These are phyloP conservation scores for Rhodotorula sp. DNA, from an alignment of 1,284 basidiomycete species.

Conservation along the genomic window DNA sequence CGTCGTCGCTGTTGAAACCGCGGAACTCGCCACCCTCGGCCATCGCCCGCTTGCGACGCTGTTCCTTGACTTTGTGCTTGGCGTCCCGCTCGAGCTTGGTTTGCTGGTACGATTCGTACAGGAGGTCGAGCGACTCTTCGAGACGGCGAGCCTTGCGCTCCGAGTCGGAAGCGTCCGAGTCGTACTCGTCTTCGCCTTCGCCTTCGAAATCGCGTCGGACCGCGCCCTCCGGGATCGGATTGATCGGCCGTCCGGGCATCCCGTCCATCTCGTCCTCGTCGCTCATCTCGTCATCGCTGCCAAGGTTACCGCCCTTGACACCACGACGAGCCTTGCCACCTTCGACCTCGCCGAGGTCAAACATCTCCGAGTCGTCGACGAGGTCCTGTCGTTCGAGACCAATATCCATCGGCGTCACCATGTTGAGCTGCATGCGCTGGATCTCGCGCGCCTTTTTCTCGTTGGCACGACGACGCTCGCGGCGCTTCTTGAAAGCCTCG, in stretches of 20 bases:
- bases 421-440: conserved; percentile 93
- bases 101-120: conserved; percentile 85
- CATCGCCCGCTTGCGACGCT: conserved; percentile 67
- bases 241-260: conserved; percentile 44
- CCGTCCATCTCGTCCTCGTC: conserved; percentile 49
- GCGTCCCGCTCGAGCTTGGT: conserved; percentile 79
- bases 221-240: conserved; percentile 49
- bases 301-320: conserved; percentile 27
- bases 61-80: conserved; percentile 84
- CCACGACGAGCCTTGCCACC: conserved; percentile 52
- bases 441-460: conserved; percentile 84
- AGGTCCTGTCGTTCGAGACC: conserved; percentile 70
- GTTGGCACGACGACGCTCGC: conserved; percentile 78
- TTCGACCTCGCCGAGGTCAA: conserved; percentile 72
- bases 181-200: conserved; percentile 67
- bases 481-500: conserved; percentile 74
- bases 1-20: conserved; percentile 59
- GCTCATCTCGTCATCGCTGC: conserved; percentile 52
- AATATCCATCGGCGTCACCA: conserved; percentile 94
- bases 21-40: conserved; percentile 65
- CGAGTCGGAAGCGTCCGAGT: conserved; percentile 47
- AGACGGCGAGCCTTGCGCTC: conserved; percentile 59
- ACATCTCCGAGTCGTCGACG: conserved; percentile 69
- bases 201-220: conserved; percentile 46
- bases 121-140: conserved; percentile 79